Evolutionary conservation across 2,329 filamentous ascomycete species (phyloP).

Genomic region (Phialocephala sp.): DNA sequence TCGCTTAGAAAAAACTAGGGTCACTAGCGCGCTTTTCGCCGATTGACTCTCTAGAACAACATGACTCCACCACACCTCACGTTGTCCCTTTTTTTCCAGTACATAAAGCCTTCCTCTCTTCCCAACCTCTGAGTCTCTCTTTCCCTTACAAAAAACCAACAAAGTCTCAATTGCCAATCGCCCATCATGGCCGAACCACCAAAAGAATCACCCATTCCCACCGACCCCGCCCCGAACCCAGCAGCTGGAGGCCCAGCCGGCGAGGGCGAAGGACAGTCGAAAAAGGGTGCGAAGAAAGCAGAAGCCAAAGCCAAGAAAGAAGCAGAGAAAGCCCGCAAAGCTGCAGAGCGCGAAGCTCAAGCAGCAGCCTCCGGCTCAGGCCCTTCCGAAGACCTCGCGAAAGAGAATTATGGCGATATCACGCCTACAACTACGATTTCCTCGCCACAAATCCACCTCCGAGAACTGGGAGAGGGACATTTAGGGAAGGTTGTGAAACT

Average conservation of each 20-base stretch:
- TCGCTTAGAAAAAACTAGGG: slow-evolving; percentile 29
- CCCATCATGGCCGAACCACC: slow-evolving; percentile 26
- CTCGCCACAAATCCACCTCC: slow-evolving; percentile 63
- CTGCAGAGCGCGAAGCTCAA: slow-evolving; percentile 76
- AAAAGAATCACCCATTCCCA: slow-evolving; percentile 24
- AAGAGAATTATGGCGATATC: slow-evolving; percentile 80
- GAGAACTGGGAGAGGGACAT: slow-evolving; percentile 66
- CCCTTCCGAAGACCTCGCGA: slow-evolving; percentile 68
- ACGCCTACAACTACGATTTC: slow-evolving; percentile 61
- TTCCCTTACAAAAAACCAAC: background rate
- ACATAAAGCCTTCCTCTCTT: slow-evolving; percentile 5
- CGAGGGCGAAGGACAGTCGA: slow-evolving; percentile 53
- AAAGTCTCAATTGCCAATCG: slow-evolving; percentile 11
- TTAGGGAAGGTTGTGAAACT: slow-evolving; percentile 75
- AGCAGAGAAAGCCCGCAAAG: slow-evolving; percentile 74
- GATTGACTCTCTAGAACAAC: slow-evolving; percentile 21
- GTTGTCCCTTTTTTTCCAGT: slow-evolving; percentile 9
- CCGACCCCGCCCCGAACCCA: slow-evolving; percentile 26
- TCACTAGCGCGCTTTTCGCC: slow-evolving; percentile 27
- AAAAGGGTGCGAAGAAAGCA: slow-evolving; percentile 85
- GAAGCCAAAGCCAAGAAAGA: slow-evolving; percentile 88
- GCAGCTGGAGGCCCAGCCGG: too few species aligned
- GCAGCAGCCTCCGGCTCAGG: slow-evolving; percentile 69
- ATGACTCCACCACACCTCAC: slow-evolving; percentile 31
- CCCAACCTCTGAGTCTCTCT: background rate